Evolutionary conservation across 2,329 filamentous ascomycete genomes (phyloP), one percentile per base, ranked within the genome.

Genomic region (Ascochyta pisi): DNA sequence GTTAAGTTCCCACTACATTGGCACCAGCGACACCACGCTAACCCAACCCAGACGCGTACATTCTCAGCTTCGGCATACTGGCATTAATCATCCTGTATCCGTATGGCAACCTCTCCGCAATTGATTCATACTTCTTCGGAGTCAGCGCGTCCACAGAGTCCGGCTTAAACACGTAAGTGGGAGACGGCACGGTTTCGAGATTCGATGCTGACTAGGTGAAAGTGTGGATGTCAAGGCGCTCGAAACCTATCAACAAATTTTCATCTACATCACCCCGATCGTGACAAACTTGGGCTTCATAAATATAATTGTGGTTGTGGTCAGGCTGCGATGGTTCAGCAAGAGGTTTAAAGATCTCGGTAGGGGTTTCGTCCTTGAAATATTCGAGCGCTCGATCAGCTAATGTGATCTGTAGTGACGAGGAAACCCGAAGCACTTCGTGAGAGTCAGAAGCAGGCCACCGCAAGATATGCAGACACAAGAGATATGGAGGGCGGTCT

Each of bases 61-160:
- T 80, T 35, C 57, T 79, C 24, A 58, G 61, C 19, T 69, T 76
- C 26, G 67, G 73, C 19, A 61, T 80, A 31, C 42, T 78, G 15
- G 71, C 68, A 16, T 54, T 79, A 41, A 58, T 74, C 26, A 62
- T 79, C 39, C 57, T 80, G 19, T 75, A 70, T 39, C 76, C 76
- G 1, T 67, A 73, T 44, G 76, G 77, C 26, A 81, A 80, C 50
- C 41, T 81, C 5, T 57, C 60, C 3, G 77, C 76, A 0, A 70
- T 82, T 19, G 81, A 84, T 70, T 76, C 79, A 22, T 82, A 79
- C 65, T 81, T 83, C 66, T 80, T 83, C 34, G 80, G 81, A 15
- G 77, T 75, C 55, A 83, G 81, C 62, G 75, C 76, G 1, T 78
- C 79, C 0, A 84, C 82, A 5, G 79, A 81, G 60, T 82, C 81